Conservation (phyloP, 768 basidiomycete genomes). For the Candolleomyces efflorescens region DNA sequence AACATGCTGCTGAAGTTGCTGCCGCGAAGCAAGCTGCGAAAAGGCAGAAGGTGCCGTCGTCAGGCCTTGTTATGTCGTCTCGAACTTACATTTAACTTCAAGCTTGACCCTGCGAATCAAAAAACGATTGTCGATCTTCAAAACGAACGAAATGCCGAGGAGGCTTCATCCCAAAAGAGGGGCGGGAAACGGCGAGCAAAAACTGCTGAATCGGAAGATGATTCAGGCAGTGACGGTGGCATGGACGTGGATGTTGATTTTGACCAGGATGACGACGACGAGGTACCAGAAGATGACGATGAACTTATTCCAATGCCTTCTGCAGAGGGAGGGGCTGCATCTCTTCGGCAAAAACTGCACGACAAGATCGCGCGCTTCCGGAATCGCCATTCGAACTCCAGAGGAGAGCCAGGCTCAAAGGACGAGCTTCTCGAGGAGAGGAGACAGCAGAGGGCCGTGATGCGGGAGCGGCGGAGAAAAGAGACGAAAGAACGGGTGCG, state of each 20-base stretch:
- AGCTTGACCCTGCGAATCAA: constrained; percentile 94
- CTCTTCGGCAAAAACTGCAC: constrained; percentile 71
- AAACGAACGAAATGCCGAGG: constrained; percentile 36
- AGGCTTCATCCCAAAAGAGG: constrained; percentile 22
- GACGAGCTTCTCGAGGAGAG: constrained; percentile 85
- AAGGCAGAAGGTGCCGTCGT: constrained; percentile 65
- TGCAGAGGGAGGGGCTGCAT: constrained; percentile 52
- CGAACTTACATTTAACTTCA: constrained; percentile 3
- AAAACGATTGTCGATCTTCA: constrained; percentile 72
- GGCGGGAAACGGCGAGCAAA: constrained; percentile 46
- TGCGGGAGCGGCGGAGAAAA: constrained; percentile 82
- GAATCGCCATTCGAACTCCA: constrained; percentile 10
- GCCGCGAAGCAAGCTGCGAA: constrained; percentile 72
- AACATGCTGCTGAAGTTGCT: constrained; percentile 85
- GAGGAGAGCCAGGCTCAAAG: constrained; percentile 51
- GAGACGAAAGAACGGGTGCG: constrained; percentile 82
- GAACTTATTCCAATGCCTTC: constrained; percentile 59
- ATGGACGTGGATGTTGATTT: constrained; percentile 39
- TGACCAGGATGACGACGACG: constrained; percentile 30
- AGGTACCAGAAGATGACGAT: constrained; percentile 17
- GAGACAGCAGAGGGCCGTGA: constrained; percentile 66
- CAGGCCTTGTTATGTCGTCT: background rate
- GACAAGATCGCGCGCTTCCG: constrained; percentile 70
- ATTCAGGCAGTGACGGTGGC: constrained; percentile 25
- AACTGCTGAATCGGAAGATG: constrained; percentile 18